Percentiles rank a stretch among this genome's conserved stretches.
phyloP scores from a whole-genome alignment of 2,329 filamentous ascomycete genomes.

The Phaeophleospora eucalypticola region DNA sequence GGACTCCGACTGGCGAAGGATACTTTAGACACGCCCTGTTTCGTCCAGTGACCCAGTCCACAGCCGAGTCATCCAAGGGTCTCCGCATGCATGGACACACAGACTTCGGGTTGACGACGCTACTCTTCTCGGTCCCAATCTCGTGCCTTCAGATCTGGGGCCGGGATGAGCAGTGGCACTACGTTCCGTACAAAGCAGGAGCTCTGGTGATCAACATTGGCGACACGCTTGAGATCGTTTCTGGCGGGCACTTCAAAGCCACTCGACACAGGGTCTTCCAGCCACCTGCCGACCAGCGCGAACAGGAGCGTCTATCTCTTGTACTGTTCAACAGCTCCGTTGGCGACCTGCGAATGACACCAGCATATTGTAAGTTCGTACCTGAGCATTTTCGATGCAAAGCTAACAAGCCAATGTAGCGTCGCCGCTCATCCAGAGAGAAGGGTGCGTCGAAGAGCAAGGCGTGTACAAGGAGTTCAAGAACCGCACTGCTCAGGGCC shows the following conservation, averaged over 20 bases:
- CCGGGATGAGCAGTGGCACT: slow-evolving; percentile 35
- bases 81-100: slow-evolving; percentile 37
- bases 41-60: slow-evolving; percentile 19
- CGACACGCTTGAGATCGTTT: slow-evolving; percentile 34
- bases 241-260: slow-evolving; percentile 41
- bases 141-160: slow-evolving; percentile 19
- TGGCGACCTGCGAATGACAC: slow-evolving; percentile 42
- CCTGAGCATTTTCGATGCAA: neutral
- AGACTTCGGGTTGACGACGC: slow-evolving; percentile 39
- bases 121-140: slow-evolving; percentile 22
- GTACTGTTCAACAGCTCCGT: slow-evolving; percentile 41
- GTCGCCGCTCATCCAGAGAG: slow-evolving; percentile 39
- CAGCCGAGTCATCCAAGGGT: slow-evolving; percentile 18
- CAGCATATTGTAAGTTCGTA: slow-evolving; percentile 28
- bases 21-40: slow-evolving; percentile 40
- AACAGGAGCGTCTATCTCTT: slow-evolving; percentile 38
- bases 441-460: slow-evolving; percentile 44
- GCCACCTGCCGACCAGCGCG: slow-evolving; percentile 44
- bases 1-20: slow-evolving; percentile 41
- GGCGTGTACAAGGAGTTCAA: slow-evolving; percentile 48
- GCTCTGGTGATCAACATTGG: slow-evolving; percentile 38
- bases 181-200: slow-evolving; percentile 35
- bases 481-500: slow-evolving; percentile 38
- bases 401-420: slow-evolving; percentile 12
- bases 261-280: slow-evolving; percentile 46